phyloP scores from a whole-genome alignment of 139 green algal species.

The Deuterostichococcus epilithicus region DNA sequence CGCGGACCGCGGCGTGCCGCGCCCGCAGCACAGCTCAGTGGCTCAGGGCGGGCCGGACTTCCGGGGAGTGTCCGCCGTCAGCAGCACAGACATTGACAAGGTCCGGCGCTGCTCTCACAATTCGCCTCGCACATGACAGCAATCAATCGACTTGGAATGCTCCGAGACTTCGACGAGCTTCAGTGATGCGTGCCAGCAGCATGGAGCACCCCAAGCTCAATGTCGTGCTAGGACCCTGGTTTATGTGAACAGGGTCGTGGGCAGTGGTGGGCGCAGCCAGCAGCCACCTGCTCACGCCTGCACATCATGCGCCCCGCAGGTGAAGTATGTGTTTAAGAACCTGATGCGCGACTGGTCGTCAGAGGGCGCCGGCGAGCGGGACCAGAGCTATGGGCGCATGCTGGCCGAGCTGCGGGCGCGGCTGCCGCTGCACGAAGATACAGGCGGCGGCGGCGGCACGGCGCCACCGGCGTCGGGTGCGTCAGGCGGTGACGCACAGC shows the following conservation, averaged over 20 bases:
- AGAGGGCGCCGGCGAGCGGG: slow-evolving; percentile 73
- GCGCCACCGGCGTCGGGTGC: background rate
- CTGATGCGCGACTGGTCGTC: slow-evolving; percentile 79
- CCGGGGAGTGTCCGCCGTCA: background rate
- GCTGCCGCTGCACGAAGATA: background rate
- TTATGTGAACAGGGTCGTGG: background rate
- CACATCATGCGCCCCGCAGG: slow-evolving; percentile 12
- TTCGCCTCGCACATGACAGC: too few species aligned
- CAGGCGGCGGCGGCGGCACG: slow-evolving; percentile 17
- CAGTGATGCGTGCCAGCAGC: background rate
- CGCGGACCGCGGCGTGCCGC: background rate
- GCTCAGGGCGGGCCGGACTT: background rate
- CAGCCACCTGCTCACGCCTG: background rate
- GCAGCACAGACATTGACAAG: slow-evolving; percentile 19
- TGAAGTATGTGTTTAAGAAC: slow-evolving; percentile 92
- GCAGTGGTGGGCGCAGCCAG: too few species aligned
- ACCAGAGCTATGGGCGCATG: slow-evolving; percentile 68
- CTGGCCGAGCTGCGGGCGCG: slow-evolving; percentile 35
- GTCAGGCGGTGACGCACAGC: background rate
- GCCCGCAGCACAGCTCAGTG: background rate
- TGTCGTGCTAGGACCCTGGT: background rate
- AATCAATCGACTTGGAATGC: background rate
- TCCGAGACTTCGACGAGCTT: background rate
- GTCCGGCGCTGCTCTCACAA: background rate
- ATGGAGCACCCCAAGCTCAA: background rate